Base-by-base conservation (phyloP, 768 basidiomycete genomes). In the Mycena venus region DNA sequence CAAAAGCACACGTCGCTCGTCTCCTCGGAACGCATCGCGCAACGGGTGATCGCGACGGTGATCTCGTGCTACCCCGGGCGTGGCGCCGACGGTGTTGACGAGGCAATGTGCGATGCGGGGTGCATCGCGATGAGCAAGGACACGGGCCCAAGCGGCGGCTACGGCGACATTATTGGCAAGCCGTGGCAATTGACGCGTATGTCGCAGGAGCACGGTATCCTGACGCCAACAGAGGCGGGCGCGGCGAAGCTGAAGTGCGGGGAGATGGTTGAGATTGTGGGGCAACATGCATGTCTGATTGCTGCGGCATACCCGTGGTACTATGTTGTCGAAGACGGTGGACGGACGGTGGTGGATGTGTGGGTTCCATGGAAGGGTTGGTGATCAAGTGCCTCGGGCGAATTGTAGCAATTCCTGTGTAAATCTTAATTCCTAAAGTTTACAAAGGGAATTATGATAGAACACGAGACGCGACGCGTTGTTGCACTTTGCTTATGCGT, bases 281-380 rank as follows among this genome's bases (percentile, higher is more conserved):
- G 95, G 14, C 95, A 97, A 82, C 94, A 97, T 81, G 96, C 95
- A 10, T 97, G 96, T 80, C 81, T 96, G 77, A 95, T 92, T 56
- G 89, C 94, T 23, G 95, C 96, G 23, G 91, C 90, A 3, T 90
- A 94, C 78, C 91, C 93, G 1, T 96, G 94, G 95, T 95, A 92
- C 81, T 96, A 96, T 79, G 85, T 96, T 23, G 91, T 96, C 3
- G 95, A 96, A 34, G 86, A 85, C 21, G 86, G 83, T 25, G 88
- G 88, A 19, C 84, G 82, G 42, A 86, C 88, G 44, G 91, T 96
- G 10, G 90, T 92, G 23, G 95, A 96, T 82, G 85, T 96, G 32
- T 96, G 96, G 96, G 91, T 96, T 53, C 91, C 95, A 9, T 96
- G 95, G 94, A 97, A 96, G 82, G 95, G 95, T 0, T 96, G 96